Base-by-base conservation (phyloP, 768 basidiomycete species). In the Guyanaporus albipodus region DNA sequence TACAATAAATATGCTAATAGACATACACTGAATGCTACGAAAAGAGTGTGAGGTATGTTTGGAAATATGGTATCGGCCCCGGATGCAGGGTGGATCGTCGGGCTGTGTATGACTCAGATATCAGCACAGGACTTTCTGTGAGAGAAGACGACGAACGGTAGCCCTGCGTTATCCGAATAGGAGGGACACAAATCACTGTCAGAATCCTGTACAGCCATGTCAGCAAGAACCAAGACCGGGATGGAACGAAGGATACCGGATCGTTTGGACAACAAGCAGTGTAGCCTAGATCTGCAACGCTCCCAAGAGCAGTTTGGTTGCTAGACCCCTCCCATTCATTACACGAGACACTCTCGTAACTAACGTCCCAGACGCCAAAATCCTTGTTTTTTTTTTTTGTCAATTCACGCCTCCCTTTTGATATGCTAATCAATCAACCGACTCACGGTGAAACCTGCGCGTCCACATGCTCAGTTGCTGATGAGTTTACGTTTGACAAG, bases 331-430 rank as follows among this genome's bases (percentile, higher is more conserved):
- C 64, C 90, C 89, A 91, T 42, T 76, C 63, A 2, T 75, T 46
- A 57, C 89, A 91, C 24, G 80, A 66, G 9, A 90, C 79, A 23
- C 67, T 71, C 55, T 80, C 66, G 60, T 91, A 91, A 15, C 74
- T 81, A 57, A 88, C 71, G 56, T 90, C 89, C 89, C 90, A 92
- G 17, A 91, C 80, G 40, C 90, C 87, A 70, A 91, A 91, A 58
- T 91, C 90, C 84, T 86, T 35, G 46, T 44, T 33, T 38, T 32
- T 39, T 34, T 29, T 10, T 4, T 21, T 34, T 39, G 28, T 14
- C 10, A 53, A n/a, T n/a, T n/a, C n/a, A n/a, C n/a, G n/a, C 31
- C 9, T 29, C 28, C 24, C 10, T 24, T 8, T 27, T 21, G 22
- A n/a, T 4, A 18, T 3, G 18, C 14, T 37, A 8, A 18, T 11